Evolutionary conservation across 2,329 filamentous ascomycete species (phyloP).

Genomic region (Capronia americana): DNA sequence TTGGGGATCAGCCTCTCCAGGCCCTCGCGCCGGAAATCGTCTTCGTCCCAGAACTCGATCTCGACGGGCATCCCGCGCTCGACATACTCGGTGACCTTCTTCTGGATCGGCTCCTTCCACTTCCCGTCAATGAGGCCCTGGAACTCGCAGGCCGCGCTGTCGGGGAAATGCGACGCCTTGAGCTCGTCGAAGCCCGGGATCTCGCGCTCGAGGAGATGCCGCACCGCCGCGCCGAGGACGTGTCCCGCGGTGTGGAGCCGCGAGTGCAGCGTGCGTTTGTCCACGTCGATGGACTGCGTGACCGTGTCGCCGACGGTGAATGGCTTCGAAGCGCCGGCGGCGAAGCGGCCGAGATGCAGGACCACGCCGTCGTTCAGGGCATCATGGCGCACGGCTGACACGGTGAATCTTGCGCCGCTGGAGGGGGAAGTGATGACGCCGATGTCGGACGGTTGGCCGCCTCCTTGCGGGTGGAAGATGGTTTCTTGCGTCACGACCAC

Average conservation of each 20-base stretch:
- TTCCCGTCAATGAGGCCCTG: slow-evolving; percentile 69
- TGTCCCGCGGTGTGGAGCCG: slow-evolving; percentile 77
- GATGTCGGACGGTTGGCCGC: slow-evolving; percentile 73
- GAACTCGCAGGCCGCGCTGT: slow-evolving; percentile 72
- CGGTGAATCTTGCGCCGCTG: slow-evolving; percentile 53
- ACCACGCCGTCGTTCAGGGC: slow-evolving; percentile 60
- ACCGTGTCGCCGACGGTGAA: slow-evolving; percentile 56
- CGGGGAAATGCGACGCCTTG: slow-evolving; percentile 75
- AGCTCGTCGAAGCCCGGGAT: slow-evolving; percentile 66
- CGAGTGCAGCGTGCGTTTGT: slow-evolving; percentile 68
- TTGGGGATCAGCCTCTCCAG: slow-evolving; percentile 62
- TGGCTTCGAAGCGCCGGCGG: slow-evolving; percentile 12
- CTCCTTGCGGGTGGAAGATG: slow-evolving; percentile 78
- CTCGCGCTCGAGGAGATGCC: slow-evolving; percentile 60
- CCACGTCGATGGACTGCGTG: slow-evolving; percentile 64
- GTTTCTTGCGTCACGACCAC: slow-evolving; percentile 69
- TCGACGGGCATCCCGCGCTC: slow-evolving; percentile 62
- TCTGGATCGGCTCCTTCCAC: slow-evolving; percentile 68
- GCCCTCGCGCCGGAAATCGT: slow-evolving; percentile 63
- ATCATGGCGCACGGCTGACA: slow-evolving; percentile 64
- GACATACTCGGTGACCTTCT: slow-evolving; percentile 65
- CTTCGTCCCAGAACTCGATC: slow-evolving; percentile 72
- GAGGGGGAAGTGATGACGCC: slow-evolving; percentile 59
- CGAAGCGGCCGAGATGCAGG: slow-evolving; percentile 70
- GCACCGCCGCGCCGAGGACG: slow-evolving; percentile 72